These are phyloP conservation scores for Alnus rubra DNA, from an alignment of 306 rosid species.

Conservation along the genomic window DNA sequence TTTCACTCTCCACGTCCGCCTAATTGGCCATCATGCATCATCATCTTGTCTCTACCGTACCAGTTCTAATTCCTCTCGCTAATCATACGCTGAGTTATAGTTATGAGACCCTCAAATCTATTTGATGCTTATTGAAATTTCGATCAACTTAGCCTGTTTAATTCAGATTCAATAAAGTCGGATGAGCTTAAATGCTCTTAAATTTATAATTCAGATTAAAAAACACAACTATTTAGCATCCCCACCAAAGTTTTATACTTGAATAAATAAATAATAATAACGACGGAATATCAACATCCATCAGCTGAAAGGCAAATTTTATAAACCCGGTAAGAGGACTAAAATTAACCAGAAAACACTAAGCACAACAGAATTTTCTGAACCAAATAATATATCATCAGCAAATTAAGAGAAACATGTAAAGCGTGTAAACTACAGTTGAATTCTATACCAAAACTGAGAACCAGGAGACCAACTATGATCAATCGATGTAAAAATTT, in stretches of 20 bases:
- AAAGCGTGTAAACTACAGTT: neutral
- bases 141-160: too few species aligned
- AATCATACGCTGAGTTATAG: too few species aligned
- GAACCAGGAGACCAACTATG: neutral
- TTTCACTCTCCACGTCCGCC: too few species aligned
- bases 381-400: neutral
- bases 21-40: too few species aligned
- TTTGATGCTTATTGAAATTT: too few species aligned
- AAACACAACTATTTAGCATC: neutral
- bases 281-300: neutral
- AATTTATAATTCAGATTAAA: too few species aligned
- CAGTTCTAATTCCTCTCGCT: too few species aligned
- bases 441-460: neutral
- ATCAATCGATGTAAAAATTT: constrained; percentile 41
- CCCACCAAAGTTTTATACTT: neutral
- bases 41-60: too few species aligned
- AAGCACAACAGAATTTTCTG: neutral
- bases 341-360: neutral
- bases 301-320: neutral
- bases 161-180: too few species aligned
- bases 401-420: neutral
- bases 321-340: too few species aligned
- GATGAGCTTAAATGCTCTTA: too few species aligned
- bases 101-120: too few species aligned
- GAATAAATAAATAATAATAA: neutral